Base-by-base conservation (phyloP, 2,329 filamentous ascomycete species). In the Phaeosphaeria sp. region DNA sequence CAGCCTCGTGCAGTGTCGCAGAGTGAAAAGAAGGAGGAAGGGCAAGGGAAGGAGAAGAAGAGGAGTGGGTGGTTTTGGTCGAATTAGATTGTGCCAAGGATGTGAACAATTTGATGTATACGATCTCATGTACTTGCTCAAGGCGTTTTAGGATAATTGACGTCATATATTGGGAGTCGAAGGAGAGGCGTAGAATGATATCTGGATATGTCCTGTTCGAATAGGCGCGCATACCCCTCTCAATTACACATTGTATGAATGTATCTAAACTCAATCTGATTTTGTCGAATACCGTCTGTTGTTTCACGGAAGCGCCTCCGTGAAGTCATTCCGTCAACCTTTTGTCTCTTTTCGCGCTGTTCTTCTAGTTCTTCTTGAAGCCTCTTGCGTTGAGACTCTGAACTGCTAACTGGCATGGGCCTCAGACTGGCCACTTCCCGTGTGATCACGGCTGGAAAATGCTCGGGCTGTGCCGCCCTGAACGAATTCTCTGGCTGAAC, bases 51-150 rank as follows among this genome's bases (percentile, higher is more conserved):
- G 36, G 7, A 15, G 7, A 55, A 57, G 52, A 66, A 66, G 51
- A 69, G 63, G 30, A 63, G 55, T 27, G 71, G 73, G 1, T 75
- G 73, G 73, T 75, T 75, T 18, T 75, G 73, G 73, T 74, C 73
- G 6, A 64, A 51, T 30, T 69, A 44, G 63, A 13, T 36, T 36
- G 30, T 6, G 30, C 15, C 11, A 36, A 36, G 6, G 3, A 7
- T 6, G 3, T 7, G 30, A 3, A 3, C 11, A 13, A 36, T 13
- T 3, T 3, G 30, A 36, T 13, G 15, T 36, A 13, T 36, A 36
- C 30, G 30, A 36, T 36, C 30, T 36, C 11, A 36, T 13, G 30
- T 3, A 36, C 11, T 13, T 36, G 11, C 3, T 6, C 30, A 36
- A n/a, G n/a, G n/a, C n/a, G n/a, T n/a, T n/a, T n/a, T n/a, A n/a